Evolutionary conservation across 441 rosid species (phyloP), one percentile per base, ranked within the genome.

Genomic region (Jatropha podagrica): DNA sequence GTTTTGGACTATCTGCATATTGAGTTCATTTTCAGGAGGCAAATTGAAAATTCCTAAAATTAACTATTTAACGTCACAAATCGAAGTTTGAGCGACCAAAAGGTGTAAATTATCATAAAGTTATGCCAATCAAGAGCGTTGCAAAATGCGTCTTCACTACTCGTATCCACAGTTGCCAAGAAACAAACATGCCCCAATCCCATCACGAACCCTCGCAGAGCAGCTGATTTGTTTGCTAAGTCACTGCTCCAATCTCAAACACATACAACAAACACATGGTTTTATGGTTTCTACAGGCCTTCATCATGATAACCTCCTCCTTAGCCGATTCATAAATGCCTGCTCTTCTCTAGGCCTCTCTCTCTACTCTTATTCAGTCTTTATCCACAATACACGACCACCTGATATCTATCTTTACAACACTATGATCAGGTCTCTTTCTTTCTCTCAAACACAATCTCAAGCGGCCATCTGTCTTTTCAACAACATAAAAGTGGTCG

Each of bases 341-440:
- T 90, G 87, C 76, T 86, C 89, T 23, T 75, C 82, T 54, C 80
- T 87, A 26, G 90, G 90, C 17, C 78, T 83, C 82, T 66, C 81
- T 71, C 76, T 20, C 55, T 89, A 88, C 68, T 91, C 88, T 20
- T 80, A 64, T 77, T 80, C 83, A 13, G 83, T 88, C 51, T 85
- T 91, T 20, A 61, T 71, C 70, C 76, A 49, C 67, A 64, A 38
- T 27, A 37, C 76, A 41, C 74, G 78, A 15, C 88, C 87, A 18
- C 88, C 87, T 54, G 78, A 77, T 41, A 58, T 87, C 51, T 75
- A 68, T 68, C 83, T 88, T 73, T 81, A 74, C 71, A 91, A 93
- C 85, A 78, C 86, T 73, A 80, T 88, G 79, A 87, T 89, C 79
- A 89, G 79, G 81, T 82, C 87, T 52, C 82, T 91, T 52, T 87